Evolutionary conservation across 495 filamentous ascomycete species (phyloP).

Genomic region (Podospora pseudocomata): DNA sequence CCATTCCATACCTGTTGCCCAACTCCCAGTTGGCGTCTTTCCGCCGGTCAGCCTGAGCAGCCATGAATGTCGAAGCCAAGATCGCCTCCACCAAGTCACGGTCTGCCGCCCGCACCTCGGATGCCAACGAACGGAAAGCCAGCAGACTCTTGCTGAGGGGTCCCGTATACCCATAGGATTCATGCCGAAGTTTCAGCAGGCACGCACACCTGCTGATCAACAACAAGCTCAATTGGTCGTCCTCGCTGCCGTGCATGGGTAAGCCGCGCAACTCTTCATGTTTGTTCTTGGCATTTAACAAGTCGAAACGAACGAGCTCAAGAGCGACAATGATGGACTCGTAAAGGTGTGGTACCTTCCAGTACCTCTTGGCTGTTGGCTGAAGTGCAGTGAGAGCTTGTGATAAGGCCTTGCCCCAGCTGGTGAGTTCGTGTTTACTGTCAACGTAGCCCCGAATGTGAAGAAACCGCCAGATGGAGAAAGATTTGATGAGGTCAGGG

Average conservation of each 20-base stretch:
- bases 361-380: constrained; percentile 58
- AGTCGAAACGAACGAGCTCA: constrained; percentile 71
- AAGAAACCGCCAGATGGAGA: constrained; percentile 81
- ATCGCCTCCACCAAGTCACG: constrained; percentile 81
- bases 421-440: constrained; percentile 72
- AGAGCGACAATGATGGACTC: constrained; percentile 63
- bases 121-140: constrained; percentile 78
- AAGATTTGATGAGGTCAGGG: constrained; percentile 68
- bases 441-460: constrained; percentile 84
- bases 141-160: constrained; percentile 87
- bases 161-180: constrained; percentile 86
- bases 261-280: constrained; percentile 50
- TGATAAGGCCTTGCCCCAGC: constrained; percentile 77
- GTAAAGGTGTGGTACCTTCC: constrained; percentile 40
- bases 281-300: constrained; percentile 64
- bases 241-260: constrained; percentile 47
- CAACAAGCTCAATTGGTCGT: constrained; percentile 65
- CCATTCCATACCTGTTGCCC: constrained; percentile 60
- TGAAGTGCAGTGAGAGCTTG: constrained; percentile 61
- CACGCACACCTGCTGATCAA: constrained; percentile 82
- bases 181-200: constrained; percentile 75
- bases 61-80: constrained; percentile 71
- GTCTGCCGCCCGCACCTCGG: constrained; percentile 69
- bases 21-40: constrained; percentile 67
- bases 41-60: constrained; percentile 68